A percentile compares a stretch with the other conserved stretches of the same genome.
Conservation (phyloP, 345 rosid genomes). For the rapeseed (Brassica napus) region Da-Ae NC_063436.1:6367001-6367500, state of each 20-base stretch:
- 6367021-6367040: conserved; percentile 70
- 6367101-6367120: conserved; percentile 58
- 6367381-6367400: no score
- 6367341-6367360: neutral
- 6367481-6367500: no score
- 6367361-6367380: neutral
- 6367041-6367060: conserved; percentile 48
- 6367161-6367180: neutral
- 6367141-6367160: conserved; percentile 33
- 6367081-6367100: conserved; percentile 63
- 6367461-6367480: no score
- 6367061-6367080: conserved; percentile 51
- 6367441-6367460: no score
- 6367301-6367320: neutral
- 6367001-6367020: conserved; percentile 64
- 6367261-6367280: neutral
- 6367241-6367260: no score
- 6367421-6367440: neutral
- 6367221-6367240: neutral
- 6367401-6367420: neutral
- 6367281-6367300: neutral
- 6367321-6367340: neutral
- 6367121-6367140: conserved; percentile 50
- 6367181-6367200: neutral
- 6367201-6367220: neutral